Evolutionary conservation across 2,329 filamentous ascomycete species (phyloP), one percentile per base, ranked within the genome.

Genomic region (Cryphonectria naterciae): DNA sequence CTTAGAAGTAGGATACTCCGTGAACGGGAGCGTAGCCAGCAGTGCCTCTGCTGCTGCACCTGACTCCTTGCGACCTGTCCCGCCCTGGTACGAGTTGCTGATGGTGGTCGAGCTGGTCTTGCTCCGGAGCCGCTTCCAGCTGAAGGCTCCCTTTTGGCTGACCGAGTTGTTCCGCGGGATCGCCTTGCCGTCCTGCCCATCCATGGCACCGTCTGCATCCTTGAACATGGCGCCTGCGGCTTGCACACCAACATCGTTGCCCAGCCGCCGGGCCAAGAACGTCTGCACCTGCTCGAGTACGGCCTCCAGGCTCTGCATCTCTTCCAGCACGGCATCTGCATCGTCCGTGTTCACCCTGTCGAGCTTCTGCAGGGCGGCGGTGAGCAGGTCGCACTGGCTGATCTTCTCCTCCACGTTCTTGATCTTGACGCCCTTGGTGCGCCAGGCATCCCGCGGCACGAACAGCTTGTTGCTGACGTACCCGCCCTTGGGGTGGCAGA

Each of bases 361-460:
- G 49, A 99, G 87, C 78, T 95, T 96, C 70, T 94, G 86, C 41
- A 99, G 84, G 13, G 95, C 95, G 0, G 95, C 94, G 0, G 95
- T 98, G 65, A 99, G 86, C 67, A 94, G 86, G 80, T 99, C 96
- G 79, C 95, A 98, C 73, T 94, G 94, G 17, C 93, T 88, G 68
- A 98, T 91, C 83, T 99, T 99, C 76, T 99, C 96, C 74, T 99
- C 96, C 0, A 98, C 78, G 46, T 91, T 91, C 82, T 94, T 96
- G 35, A 99, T 86, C 81, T 97, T 98, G 68, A 98, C 95, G 39
- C 93, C 94, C 78, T 95, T 95, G 10, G 98, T 95, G 69, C 91
- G 89, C 96, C 96, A 99, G 3, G 96, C 93, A 78, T 98, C 95
- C 67, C 93, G 89, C 7, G 96, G 95, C 6, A 99, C 88, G 78